Conservation (phyloP, 768 basidiomycete genomes). For the Pisolithus tinctorius region DNA sequence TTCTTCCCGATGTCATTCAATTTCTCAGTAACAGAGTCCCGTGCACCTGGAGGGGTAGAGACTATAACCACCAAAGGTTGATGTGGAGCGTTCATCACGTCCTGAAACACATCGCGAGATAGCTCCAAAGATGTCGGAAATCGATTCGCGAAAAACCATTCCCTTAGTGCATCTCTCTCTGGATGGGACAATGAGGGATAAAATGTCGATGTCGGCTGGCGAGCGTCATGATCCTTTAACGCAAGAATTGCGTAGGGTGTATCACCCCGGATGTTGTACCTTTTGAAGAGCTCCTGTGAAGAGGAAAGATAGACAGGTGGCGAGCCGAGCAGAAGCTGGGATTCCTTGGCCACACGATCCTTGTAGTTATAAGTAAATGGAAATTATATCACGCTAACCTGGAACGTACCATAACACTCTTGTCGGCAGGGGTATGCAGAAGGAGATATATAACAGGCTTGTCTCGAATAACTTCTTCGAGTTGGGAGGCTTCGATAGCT, state of each 20-base stretch:
- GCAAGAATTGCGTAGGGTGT: slow-evolving; percentile 61
- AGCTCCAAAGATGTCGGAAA: slow-evolving; percentile 73
- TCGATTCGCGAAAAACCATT: slow-evolving; percentile 64
- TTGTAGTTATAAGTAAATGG: slow-evolving; percentile 14
- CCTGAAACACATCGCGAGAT: slow-evolving; percentile 71
- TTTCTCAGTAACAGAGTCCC: slow-evolving; percentile 37
- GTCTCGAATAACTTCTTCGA: slow-evolving; percentile 37
- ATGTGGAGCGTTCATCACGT: slow-evolving; percentile 77
- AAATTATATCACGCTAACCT: neutral
- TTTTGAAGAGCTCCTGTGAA: slow-evolving; percentile 25
- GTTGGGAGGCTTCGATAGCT: slow-evolving; percentile 34
- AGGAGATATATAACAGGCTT: slow-evolving; percentile 56
- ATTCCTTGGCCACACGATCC: slow-evolving; percentile 51
- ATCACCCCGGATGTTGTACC: slow-evolving; percentile 29
- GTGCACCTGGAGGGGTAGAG: slow-evolving; percentile 34
- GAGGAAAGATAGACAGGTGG: slow-evolving; percentile 42
- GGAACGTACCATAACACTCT: slow-evolving; percentile 26
- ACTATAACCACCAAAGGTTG: slow-evolving; percentile 75
- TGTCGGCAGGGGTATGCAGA: slow-evolving; percentile 35
- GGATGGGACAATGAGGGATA: slow-evolving; percentile 5
- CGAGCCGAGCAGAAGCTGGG: slow-evolving; percentile 42
- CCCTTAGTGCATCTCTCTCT: slow-evolving; percentile 18
- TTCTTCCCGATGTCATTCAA: slow-evolving; percentile 47
- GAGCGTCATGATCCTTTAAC: slow-evolving; percentile 51
- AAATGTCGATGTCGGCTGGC: slow-evolving; percentile 41